These are phyloP conservation scores for Candida silvatica DNA, from an alignment of 805 yeast species.

Conservation along the genomic window DNA sequence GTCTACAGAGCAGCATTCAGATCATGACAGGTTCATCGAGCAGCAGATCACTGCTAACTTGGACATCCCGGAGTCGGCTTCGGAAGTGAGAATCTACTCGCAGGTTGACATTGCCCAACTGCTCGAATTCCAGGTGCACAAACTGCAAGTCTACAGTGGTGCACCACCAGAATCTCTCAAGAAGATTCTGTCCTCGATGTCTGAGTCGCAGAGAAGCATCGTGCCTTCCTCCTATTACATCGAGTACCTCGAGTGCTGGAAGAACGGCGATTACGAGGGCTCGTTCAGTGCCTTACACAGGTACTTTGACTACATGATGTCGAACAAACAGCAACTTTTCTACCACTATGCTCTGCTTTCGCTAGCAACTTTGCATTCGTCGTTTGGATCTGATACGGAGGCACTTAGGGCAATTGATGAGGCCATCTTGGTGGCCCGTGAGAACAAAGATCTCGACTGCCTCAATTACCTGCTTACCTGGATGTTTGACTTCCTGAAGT, in stretches of 20 bases:
- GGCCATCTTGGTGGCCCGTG: conserved; percentile 82
- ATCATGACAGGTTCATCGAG: background rate
- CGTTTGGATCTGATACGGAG: conserved; percentile 54
- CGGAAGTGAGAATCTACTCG: conserved; percentile 19
- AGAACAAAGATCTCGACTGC: conserved; percentile 67
- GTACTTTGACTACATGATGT: conserved; percentile 69
- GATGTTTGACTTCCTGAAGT: conserved; percentile 62
- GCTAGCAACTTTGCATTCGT: conserved; percentile 62
- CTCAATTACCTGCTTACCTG: conserved; percentile 66
- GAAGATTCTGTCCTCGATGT: conserved; percentile 34
- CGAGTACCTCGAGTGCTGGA: conserved; percentile 50
- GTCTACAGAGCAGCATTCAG: background rate
- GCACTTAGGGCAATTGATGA: conserved; percentile 79
- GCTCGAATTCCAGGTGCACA: conserved; percentile 43
- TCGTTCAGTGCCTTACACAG: conserved; percentile 49
- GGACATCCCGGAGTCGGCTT: background rate
- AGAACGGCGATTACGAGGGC: conserved; percentile 52
- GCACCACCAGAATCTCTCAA: conserved; percentile 37
- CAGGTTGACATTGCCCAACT: conserved; percentile 42
- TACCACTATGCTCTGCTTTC: conserved; percentile 74
- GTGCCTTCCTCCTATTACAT: conserved; percentile 47
- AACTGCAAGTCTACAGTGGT: conserved; percentile 43
- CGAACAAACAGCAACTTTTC: conserved; percentile 50
- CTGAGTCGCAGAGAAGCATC: conserved; percentile 34
- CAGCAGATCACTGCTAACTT: background rate